Percentiles rank a stretch among this genome's conserved stretches.
Conservation (phyloP, 2,329 filamentous ascomycete genomes). For the Kalaharituber pfeilii region DNA sequence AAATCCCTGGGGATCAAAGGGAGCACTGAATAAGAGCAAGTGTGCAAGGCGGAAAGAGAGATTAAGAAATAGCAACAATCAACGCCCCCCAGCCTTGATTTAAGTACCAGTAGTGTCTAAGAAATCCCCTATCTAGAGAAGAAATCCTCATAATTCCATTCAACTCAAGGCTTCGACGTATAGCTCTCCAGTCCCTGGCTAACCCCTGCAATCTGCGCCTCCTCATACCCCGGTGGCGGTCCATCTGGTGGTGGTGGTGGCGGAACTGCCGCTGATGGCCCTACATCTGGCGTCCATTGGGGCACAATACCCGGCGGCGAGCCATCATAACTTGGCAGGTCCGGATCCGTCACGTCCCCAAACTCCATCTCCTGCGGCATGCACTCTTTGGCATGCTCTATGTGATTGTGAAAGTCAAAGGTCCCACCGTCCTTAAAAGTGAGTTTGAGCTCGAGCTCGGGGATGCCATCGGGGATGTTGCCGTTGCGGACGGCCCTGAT, state of each 20-base stretch:
- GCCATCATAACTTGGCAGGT: conserved; percentile 66
- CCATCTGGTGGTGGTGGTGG: conserved; percentile 6
- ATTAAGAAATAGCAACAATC: no score
- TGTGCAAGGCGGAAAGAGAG: no score
- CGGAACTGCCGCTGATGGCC: not conserved
- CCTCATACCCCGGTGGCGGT: conserved; percentile 79
- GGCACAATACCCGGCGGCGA: conserved; percentile 5
- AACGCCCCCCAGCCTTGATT: no score
- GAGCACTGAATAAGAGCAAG: no score
- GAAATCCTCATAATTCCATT: no score
- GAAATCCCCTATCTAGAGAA: no score
- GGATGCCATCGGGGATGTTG: conserved; percentile 56
- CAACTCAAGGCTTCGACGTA: not conserved
- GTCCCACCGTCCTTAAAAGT: conserved; percentile 93
- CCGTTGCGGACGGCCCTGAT: conserved; percentile 70
- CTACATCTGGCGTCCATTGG: not conserved
- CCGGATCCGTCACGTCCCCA: conserved; percentile 50
- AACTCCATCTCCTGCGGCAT: conserved; percentile 59
- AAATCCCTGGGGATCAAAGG: no score
- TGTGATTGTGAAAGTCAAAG: conserved; percentile 70
- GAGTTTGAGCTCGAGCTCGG: conserved; percentile 62
- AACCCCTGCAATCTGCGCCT: conserved; percentile 50
- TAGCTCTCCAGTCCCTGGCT: not conserved
- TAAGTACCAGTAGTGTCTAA: no score
- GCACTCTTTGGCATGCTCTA: conserved; percentile 69